Evolutionary conservation across 495 filamentous ascomycete genomes (phyloP).

Genomic region (Penicillium parvum): DNA sequence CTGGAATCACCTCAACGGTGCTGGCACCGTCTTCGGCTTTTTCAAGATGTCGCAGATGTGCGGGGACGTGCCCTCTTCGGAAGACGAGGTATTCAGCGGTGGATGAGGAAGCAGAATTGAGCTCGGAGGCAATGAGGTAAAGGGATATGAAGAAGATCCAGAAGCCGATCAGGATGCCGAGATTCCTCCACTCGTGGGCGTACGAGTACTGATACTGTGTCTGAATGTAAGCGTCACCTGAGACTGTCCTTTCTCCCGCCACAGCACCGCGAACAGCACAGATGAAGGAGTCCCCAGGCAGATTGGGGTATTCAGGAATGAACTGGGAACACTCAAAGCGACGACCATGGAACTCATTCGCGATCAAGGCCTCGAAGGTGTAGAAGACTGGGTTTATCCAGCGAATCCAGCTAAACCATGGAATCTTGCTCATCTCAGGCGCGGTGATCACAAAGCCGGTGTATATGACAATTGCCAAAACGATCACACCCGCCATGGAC

Average conservation of each 20-base stretch:
- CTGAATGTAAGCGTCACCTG: constrained; percentile 51
- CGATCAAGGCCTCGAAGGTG: constrained; percentile 40
- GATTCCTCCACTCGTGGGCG: constrained; percentile 60
- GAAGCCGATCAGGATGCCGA: constrained; percentile 62
- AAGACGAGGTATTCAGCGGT: constrained; percentile 43
- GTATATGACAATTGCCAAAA: constrained; percentile 44
- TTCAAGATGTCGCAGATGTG: constrained; percentile 29
- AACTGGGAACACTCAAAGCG: constrained; percentile 44
- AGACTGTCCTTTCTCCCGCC: constrained; percentile 48
- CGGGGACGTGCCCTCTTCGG: constrained; percentile 36
- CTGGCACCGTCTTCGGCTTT: constrained; percentile 19
- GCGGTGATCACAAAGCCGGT: constrained; percentile 46
- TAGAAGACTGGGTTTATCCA: constrained; percentile 46
- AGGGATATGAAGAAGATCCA: constrained; percentile 56
- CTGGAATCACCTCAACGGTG: constrained; percentile 11
- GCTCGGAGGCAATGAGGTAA: constrained; percentile 42
- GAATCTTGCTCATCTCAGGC: constrained; percentile 39
- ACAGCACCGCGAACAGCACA: constrained; percentile 50
- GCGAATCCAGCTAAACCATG: constrained; percentile 49
- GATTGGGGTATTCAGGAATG: constrained; percentile 48
- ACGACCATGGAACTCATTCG: constrained; percentile 58
- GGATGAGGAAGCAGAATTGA: constrained; percentile 42
- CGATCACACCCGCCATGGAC: constrained; percentile 44
- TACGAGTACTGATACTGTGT: constrained; percentile 52
- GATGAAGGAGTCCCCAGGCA: constrained; percentile 46